Conservation (phyloP, 176 grass and related monocot species). For the Oryza meridionalis region DNA sequence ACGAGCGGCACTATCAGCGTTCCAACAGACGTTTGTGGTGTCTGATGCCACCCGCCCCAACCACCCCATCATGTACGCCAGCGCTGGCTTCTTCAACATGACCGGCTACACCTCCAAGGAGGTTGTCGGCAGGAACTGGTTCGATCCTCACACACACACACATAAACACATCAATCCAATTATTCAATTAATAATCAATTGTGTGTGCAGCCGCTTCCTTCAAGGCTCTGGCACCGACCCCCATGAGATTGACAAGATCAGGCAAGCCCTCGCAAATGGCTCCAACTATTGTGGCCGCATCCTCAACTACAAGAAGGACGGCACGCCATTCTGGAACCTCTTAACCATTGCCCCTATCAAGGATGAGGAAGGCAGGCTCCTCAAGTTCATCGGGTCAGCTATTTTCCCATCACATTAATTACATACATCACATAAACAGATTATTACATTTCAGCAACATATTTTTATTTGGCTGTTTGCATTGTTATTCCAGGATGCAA, state of each 20-base stretch:
- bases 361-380: slow-evolving; percentile 79
- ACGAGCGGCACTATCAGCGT: slow-evolving; percentile 67
- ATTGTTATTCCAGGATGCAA: slow-evolving; percentile 76
- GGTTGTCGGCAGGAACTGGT: slow-evolving; percentile 76
- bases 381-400: slow-evolving; percentile 91
- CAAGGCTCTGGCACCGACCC: slow-evolving; percentile 77
- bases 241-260: slow-evolving; percentile 87
- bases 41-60: slow-evolving; percentile 67
- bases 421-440: too few relatives aligned
- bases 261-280: slow-evolving; percentile 61
- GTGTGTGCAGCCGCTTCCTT: slow-evolving; percentile 66
- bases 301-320: slow-evolving; percentile 96
- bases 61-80: slow-evolving; percentile 75
- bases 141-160: background rate
- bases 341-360: slow-evolving; percentile 92
- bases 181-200: too few relatives aligned
- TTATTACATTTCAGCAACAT: too few relatives aligned
- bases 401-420: background rate
- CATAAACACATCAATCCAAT: too few relatives aligned
- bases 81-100: slow-evolving; percentile 78
- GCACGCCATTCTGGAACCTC: slow-evolving; percentile 91
- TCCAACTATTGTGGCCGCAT: slow-evolving; percentile 81
- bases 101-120: slow-evolving; percentile 72
- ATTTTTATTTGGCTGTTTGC: background rate
- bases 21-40: slow-evolving; percentile 83